A percentile compares a stretch with the other conserved stretches of the same genome.
Conservation (phyloP, 192 early-diverging fungal species). For the Chytriomyces sp. region DNA sequence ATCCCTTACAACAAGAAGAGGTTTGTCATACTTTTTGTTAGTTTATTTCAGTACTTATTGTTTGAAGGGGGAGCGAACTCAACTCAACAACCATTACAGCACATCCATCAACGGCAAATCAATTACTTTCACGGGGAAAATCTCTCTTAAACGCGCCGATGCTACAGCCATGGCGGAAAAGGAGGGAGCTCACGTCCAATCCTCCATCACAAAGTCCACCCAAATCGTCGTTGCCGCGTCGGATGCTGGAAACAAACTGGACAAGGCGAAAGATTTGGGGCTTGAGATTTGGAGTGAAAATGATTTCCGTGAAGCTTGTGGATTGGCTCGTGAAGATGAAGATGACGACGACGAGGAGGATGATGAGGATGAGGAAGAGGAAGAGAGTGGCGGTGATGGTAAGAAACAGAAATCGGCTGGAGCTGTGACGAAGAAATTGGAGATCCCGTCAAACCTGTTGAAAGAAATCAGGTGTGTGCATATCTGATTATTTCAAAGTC, state of each 20-base stretch:
- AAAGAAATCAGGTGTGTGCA: too few species aligned
- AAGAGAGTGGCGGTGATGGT: neutral
- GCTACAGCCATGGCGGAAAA: neutral
- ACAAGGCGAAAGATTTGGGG: conserved; percentile 7
- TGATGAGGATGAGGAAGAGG: neutral
- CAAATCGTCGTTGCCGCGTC: neutral
- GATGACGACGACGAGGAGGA: conserved; percentile 5
- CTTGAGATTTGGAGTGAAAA: conserved; percentile 1
- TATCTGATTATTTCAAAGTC: too few species aligned
- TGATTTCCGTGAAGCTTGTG: neutral
- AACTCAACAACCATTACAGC: neutral
- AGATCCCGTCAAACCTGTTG: too few species aligned
- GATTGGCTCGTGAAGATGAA: neutral
- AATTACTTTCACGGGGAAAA: conserved; percentile 8
- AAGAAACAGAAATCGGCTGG: too few species aligned
- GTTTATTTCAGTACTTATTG: too few species aligned
- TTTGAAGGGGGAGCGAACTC: neutral
- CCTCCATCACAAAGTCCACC: neutral
- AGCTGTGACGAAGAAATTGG: too few species aligned
- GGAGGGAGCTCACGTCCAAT: neutral
- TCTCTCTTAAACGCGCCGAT: conserved; percentile 6
- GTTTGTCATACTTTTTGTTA: neutral
- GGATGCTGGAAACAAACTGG: conserved; percentile 15
- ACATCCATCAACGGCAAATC: neutral
- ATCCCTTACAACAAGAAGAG: neutral